Evolutionary conservation across 2,329 filamentous ascomycete genomes (phyloP), one percentile per base, ranked within the genome.

Genomic region (Microcyclospora tardicrescens): DNA sequence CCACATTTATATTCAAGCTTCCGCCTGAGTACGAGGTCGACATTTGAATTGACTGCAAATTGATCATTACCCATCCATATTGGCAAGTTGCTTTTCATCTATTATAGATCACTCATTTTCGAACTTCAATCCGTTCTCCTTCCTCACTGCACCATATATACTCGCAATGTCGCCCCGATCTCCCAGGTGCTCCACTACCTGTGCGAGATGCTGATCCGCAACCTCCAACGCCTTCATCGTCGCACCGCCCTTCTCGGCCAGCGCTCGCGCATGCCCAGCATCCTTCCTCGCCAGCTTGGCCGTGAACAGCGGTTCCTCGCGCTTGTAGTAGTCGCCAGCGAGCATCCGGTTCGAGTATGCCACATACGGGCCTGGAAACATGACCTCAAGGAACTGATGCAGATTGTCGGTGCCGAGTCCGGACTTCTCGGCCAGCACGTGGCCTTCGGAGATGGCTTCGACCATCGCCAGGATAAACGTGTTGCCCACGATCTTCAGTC

Each of bases 211-310:
- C 19, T 62, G 66, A 60, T 33, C 79, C 1, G 70, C 79, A 3
- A 79, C 67, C 59, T 82, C 76, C 1, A 81, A 63, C 45, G 75
- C 78, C 43, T 66, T 71, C 60, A 93, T 60, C 42, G 67, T 70
- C 33, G 72, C 67, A 0, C 82, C 84, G 5, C 67, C 69, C 16
- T 62, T 62, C 43, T 73, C 64, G 0, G 83, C 86, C 42, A 94
- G 53, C 39, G 63, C 66, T 56, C 77, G 64, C 4, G 82, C 84
- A 66, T 94, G 85, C 1, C 77, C 64, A 2, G 79, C 74, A 64
- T 94, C 87, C 58, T 94, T 94, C 44, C 80, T 68, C 5, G 85
- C 86, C 42, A 93, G 65, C 57, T 91, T 80, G 1, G 89, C 82
- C 3, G 76, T 76, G 58, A 93, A 93, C 8, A 91, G 64, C n/a